These are phyloP conservation scores for Aspergillus chevalieri DNA, from an alignment of 2,329 filamentous ascomycete genomes.

Conservation along the genomic window DNA sequence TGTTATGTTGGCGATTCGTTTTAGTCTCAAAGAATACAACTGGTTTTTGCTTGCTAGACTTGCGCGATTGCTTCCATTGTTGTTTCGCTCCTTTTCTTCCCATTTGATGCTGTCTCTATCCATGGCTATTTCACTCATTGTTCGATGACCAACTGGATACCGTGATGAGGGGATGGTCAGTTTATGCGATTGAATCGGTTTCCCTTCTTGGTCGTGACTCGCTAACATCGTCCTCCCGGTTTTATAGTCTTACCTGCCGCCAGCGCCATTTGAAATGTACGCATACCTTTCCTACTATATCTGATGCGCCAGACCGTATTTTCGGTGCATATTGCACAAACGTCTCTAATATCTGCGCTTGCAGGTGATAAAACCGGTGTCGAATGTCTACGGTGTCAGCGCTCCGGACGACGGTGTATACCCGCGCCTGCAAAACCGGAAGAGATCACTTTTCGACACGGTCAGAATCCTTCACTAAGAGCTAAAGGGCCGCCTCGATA, in stretches of 20 bases:
- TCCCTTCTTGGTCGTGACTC: not conserved
- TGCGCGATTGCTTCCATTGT: not conserved
- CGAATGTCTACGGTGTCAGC: slow-evolving; percentile 30
- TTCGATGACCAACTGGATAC: slow-evolving; percentile 16
- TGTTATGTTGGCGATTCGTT: not conserved
- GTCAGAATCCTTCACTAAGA: slow-evolving; percentile 31
- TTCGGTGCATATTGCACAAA: not conserved
- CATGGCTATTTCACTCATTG: slow-evolving; percentile 15
- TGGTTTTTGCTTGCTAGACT: not conserved
- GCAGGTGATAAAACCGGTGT: slow-evolving; percentile 31
- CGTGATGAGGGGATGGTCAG: slow-evolving; percentile 37
- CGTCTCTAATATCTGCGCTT: not conserved
- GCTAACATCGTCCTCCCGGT: not conserved
- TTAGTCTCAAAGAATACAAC: not conserved
- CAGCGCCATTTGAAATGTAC: slow-evolving; percentile 35
- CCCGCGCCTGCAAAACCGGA: slow-evolving; percentile 29
- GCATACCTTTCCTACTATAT: not conserved
- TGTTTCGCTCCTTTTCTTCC: not conserved
- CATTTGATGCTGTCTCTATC: slow-evolving; percentile 8
- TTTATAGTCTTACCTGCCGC: slow-evolving; percentile 29
- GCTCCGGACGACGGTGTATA: slow-evolving; percentile 30
- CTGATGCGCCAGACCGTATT: not conserved
- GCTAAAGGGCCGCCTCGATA: slow-evolving; percentile 29
- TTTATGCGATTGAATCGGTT: slow-evolving; percentile 5
- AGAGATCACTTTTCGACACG: slow-evolving; percentile 32